Evolutionary conservation across 768 basidiomycete genomes (phyloP), one percentile per base, ranked within the genome.

Genomic region (Exidia glandulosa): DNA sequence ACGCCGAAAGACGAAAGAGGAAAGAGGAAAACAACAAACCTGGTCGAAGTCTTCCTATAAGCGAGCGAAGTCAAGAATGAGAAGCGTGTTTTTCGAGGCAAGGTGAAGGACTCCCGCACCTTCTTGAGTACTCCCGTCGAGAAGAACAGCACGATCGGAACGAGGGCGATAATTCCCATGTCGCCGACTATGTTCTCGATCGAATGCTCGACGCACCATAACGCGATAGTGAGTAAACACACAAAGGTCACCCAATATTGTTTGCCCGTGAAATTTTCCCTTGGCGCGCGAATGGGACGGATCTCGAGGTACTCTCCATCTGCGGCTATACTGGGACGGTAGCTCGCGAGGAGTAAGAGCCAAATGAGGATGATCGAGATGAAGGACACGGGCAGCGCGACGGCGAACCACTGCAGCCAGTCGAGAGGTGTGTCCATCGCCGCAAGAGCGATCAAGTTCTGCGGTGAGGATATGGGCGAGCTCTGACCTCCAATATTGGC

Each of bases 401-500:
- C 92, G 23, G 84, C 83, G 70, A 99, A 98, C 96, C 96, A 99
- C 41, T 81, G 79, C 1, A 78, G 83, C 95, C 95, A 98, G 66
- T 87, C 88, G 2, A 97, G 73, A 2, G 81, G 80, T 0, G 87
- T 85, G 45, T 91, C 81, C 95, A 99, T 97, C 3, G 75, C 81
- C n/a, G 80, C 73, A 6, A 97, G 74, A 3, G 94, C 94, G 62
- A 99, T 97, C 31, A 98, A 81, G 70, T 98, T 99, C 72, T 99
- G 95, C 1, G 95, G 95, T 0, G 94, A 97, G 2, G 95, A 97
- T 61, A 98, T 98, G 2, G 94, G 95, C 0, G 94, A 97, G 56
- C 87, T 90, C 72, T 97, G 94, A 0, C 96, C 96, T 13, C 96
- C 96, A 61, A 98, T 94, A 69, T 98, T 99, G 23, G 94, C 93